A percentile compares a stretch with the other conserved stretches of the same genome.
These are phyloP conservation scores for Lipomyces yamadae DNA, from an alignment of 805 yeast species.

Conservation along the genomic window DNA sequence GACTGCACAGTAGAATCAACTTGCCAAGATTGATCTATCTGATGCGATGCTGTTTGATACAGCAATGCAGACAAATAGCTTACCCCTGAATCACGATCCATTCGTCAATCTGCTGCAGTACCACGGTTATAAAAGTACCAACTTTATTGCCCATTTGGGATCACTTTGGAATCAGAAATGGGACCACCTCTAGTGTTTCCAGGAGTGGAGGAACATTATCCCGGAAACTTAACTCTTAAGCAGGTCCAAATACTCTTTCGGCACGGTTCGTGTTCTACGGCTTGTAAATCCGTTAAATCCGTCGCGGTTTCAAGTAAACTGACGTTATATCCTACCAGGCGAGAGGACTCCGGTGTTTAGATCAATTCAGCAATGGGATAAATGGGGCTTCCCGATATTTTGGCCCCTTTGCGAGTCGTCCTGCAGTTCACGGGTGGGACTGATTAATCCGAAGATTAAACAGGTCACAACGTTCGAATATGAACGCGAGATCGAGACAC, in stretches of 20 bases:
- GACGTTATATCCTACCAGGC: slow-evolving; percentile 14
- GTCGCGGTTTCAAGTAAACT: background rate
- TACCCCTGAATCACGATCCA: background rate
- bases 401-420: slow-evolving; percentile 37
- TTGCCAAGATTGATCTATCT: too few species aligned
- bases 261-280: slow-evolving; percentile 25
- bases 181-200: slow-evolving; percentile 29
- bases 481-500: slow-evolving; percentile 35
- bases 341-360: slow-evolving; percentile 34
- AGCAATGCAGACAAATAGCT: too few species aligned
- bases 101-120: too few species aligned
- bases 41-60: too few species aligned
- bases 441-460: slow-evolving; percentile 21
- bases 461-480: slow-evolving; percentile 26
- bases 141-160: background rate
- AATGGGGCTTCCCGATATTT: slow-evolving; percentile 37
- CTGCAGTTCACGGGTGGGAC: slow-evolving; percentile 27
- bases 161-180: slow-evolving; percentile 7
- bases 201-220: slow-evolving; percentile 27
- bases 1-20: too few species aligned
- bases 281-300: background rate
- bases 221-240: slow-evolving; percentile 17
- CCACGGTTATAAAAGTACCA: background rate
- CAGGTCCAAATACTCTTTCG: slow-evolving; percentile 35
- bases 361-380: slow-evolving; percentile 31